phyloP scores from a whole-genome alignment of 1,284 basidiomycete species.

The Microbotryum violaceum region DNA sequence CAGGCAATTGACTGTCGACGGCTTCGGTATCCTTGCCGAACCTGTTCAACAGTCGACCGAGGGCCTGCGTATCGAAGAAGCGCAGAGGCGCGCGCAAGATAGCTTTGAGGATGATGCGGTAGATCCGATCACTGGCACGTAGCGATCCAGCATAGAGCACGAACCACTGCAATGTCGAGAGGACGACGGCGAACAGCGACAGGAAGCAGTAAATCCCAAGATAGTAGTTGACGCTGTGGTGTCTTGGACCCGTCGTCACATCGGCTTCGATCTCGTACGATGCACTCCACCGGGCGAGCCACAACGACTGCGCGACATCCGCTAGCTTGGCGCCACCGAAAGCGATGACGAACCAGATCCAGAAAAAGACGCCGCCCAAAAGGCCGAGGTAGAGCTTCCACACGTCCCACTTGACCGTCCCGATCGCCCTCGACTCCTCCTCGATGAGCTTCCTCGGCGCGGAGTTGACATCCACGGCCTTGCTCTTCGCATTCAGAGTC shows the following conservation, averaged over 20 bases:
- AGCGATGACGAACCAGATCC: constrained; percentile 57
- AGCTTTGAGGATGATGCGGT: constrained; percentile 57
- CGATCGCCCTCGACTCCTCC: constrained; percentile 80
- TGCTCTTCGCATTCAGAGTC: constrained; percentile 38
- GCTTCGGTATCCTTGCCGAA: constrained; percentile 91
- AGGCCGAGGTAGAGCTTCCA: constrained; percentile 66
- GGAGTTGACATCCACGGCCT: constrained; percentile 48
- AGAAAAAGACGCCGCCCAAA: constrained; percentile 49
- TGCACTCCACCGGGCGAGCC: constrained; percentile 31
- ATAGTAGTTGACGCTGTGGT: constrained; percentile 53
- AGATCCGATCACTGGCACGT: constrained; percentile 26
- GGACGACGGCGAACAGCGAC: constrained; percentile 48
- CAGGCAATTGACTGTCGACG: constrained; percentile 74
- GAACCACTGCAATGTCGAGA: constrained; percentile 56
- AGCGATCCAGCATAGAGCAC: constrained; percentile 35
- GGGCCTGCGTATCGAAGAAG: constrained; percentile 86
- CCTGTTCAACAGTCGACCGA: constrained; percentile 62
- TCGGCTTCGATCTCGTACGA: constrained; percentile 7
- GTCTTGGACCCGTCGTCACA: constrained; percentile 8
- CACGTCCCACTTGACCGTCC: constrained; percentile 65
- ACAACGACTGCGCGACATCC: constrained; percentile 52
- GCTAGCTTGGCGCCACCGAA: constrained; percentile 60
- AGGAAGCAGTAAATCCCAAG: constrained; percentile 62
- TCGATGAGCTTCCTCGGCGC: constrained; percentile 74
- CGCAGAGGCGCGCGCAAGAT: constrained; percentile 84